Percentiles rank a stretch among this genome's conserved stretches.
Conservation (phyloP, 163 green algal genomes). For the Scenedesmus sp. region DNA sequence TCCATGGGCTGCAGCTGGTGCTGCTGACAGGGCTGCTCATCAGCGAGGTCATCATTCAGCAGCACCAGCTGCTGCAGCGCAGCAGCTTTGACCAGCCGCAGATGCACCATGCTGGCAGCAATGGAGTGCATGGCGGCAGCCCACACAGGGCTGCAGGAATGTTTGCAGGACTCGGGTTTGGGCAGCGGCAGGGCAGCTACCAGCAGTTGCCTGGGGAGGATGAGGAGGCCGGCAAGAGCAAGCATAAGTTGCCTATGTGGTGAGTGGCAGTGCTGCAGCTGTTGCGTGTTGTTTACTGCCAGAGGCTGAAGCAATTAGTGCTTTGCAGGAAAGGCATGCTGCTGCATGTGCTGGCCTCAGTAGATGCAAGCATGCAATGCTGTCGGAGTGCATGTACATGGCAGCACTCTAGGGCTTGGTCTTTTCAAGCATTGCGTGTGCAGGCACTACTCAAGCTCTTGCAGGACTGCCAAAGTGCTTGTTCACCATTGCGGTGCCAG, state of each 20-base stretch:
- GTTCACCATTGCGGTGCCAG: too few relatives aligned
- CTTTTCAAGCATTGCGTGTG: neutral
- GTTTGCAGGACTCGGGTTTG: neutral
- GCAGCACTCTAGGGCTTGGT: neutral
- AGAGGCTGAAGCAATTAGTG: neutral
- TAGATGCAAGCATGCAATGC: neutral
- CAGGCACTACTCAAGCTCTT: neutral
- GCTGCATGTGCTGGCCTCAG: neutral
- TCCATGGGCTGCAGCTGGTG: constrained; percentile 48
- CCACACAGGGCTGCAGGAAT: neutral
- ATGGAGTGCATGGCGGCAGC: neutral
- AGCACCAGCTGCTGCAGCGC: constrained; percentile 47
- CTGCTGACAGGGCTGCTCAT: constrained; percentile 43
- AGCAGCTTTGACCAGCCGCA: constrained; percentile 31
- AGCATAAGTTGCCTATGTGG: constrained; percentile 15
- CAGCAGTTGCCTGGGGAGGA: constrained; percentile 23
- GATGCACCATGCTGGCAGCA: neutral
- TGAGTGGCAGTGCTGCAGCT: neutral
- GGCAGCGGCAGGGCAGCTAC: neutral
- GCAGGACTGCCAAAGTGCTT: neutral
- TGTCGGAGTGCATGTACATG: neutral
- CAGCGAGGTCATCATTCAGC: constrained; percentile 47
- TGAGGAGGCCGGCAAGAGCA: neutral
- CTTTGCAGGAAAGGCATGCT: too few relatives aligned
- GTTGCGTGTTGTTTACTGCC: neutral